These are phyloP conservation scores for Suillus plorans DNA, from an alignment of 768 basidiomycete species.

Conservation along the genomic window DNA sequence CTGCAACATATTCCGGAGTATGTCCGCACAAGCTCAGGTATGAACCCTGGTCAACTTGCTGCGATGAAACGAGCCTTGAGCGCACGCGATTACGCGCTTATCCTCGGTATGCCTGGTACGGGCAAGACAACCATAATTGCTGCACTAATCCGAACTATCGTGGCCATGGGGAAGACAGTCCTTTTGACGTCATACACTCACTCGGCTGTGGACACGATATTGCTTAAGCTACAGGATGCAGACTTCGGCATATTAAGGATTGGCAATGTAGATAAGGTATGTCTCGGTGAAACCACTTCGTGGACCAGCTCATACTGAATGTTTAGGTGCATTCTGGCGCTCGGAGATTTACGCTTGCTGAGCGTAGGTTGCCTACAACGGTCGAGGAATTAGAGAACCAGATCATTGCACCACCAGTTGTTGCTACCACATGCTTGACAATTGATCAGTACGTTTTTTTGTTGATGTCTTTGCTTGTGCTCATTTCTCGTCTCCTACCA, in stretches of 20 bases:
- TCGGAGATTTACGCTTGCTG: slow-evolving; percentile 65
- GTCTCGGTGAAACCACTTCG: neutral
- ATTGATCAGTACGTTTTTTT: slow-evolving; percentile 79
- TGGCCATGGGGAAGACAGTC: slow-evolving; percentile 81
- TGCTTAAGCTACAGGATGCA: slow-evolving; percentile 72
- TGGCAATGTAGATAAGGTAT: slow-evolving; percentile 90
- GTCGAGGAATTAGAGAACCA: slow-evolving; percentile 84
- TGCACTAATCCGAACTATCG: slow-evolving; percentile 78
- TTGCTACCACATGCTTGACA: slow-evolving; percentile 93
- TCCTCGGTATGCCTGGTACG: slow-evolving; percentile 98
- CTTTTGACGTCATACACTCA: slow-evolving; percentile 93
- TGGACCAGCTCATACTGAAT: slow-evolving; percentile 1
- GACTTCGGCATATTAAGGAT: slow-evolving; percentile 79
- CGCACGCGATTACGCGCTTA: slow-evolving; percentile 87
- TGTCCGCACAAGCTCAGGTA: slow-evolving; percentile 31
- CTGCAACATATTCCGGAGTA: slow-evolving; percentile 29
- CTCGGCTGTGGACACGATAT: slow-evolving; percentile 96
- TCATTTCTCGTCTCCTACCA: slow-evolving; percentile 26
- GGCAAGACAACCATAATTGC: slow-evolving; percentile 97
- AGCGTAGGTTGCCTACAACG: slow-evolving; percentile 53
- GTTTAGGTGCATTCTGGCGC: slow-evolving; percentile 81
- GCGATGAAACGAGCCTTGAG: slow-evolving; percentile 75
- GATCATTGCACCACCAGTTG: slow-evolving; percentile 85
- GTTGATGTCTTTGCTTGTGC: slow-evolving; percentile 9
- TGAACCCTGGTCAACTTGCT: slow-evolving; percentile 71